Evolutionary conservation across 2,329 filamentous ascomycete genomes (phyloP), one percentile per base, ranked within the genome.

Genomic region (Allantophomopsis cytisporea): DNA sequence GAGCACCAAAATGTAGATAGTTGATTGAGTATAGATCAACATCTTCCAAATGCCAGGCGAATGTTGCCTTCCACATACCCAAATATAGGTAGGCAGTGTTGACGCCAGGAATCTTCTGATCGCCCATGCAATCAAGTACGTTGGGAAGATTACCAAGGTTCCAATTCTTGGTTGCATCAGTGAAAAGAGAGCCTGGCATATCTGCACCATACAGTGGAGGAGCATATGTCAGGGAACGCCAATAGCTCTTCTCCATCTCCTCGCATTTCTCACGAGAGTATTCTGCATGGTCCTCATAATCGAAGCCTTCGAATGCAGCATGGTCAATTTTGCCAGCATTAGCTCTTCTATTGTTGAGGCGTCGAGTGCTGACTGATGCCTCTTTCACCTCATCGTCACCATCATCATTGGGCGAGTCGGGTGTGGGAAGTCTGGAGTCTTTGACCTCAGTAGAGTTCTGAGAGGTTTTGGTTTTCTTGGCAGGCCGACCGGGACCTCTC

Each of bases 21-120:
- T 98, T 98, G 70, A 98, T 98, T 58, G 88, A 96, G 75, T 98
- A 98, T 4, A 98, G 73, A 63, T 98, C 91, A 33, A 98, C 89
- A 57, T 98, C 91, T 58, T 98, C 91, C 39, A 98, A 65, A 71
- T 98, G 91, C 91, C 91, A 98, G 7, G 91, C 91, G 58, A 98
- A 98, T 0, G 91, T 96, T 11, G 91, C 89, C 60, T 96, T 96
- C 91, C 91, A 98, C 91, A 98, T 98, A 34, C 91, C 91, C 43
- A 98, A 70, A 55, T 98, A 98, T 2, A 98, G 73, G 55, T 98
- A 98, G 2, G 91, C 89, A 2, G 89, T 98, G 54, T 98, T 98
- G 54, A 98, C 93, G 48, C 91, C 91, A 3, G 91, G 93, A 7
- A 98, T 86, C 51, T 95, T 94, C 41, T 87, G 89, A 28, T 28